Conservation (phyloP, 106 monocot genomes). For the Apostasia shenzhenica region DNA sequence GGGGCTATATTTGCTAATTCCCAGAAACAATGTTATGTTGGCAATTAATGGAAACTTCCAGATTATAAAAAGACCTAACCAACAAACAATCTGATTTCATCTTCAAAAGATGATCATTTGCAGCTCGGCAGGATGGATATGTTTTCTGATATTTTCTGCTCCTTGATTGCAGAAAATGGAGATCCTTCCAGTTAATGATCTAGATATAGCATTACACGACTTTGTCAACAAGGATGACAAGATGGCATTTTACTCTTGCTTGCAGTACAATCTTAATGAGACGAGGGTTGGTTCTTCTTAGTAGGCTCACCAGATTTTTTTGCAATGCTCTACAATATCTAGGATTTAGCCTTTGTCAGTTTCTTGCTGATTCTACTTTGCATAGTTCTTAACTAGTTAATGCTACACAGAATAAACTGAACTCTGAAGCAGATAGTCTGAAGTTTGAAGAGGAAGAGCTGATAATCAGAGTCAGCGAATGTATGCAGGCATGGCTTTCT, state of each 20-base stretch:
- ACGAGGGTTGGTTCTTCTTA: slow-evolving; percentile 49
- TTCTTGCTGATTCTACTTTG: background rate
- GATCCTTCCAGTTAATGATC: slow-evolving; percentile 96
- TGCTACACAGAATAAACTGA: slow-evolving; percentile 64
- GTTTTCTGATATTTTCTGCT: background rate
- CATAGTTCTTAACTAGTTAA: slow-evolving; percentile 1
- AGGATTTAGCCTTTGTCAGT: background rate
- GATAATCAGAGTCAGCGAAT: slow-evolving; percentile 71
- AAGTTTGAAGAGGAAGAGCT: slow-evolving; percentile 80
- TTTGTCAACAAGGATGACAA: slow-evolving; percentile 99
- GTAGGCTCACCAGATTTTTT: background rate
- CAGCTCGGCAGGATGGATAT: no score
- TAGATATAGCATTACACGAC: slow-evolving; percentile 95
- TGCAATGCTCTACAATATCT: background rate
- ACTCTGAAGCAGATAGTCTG: slow-evolving; percentile 50
- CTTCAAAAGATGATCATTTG: no score
- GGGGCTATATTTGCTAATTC: no score
- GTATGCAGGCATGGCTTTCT: slow-evolving; percentile 68
- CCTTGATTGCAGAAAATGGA: slow-evolving; percentile 85
- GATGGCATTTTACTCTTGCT: slow-evolving; percentile 85
- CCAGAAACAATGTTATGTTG: no score
- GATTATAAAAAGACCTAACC: no score
- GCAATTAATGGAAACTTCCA: no score
- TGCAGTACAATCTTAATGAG: slow-evolving; percentile 91
- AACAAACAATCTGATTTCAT: no score